Evolutionary conservation across 1,139 yeast genomes (phyloP).

Genomic region (Blastobotrys capitulatus): DNA sequence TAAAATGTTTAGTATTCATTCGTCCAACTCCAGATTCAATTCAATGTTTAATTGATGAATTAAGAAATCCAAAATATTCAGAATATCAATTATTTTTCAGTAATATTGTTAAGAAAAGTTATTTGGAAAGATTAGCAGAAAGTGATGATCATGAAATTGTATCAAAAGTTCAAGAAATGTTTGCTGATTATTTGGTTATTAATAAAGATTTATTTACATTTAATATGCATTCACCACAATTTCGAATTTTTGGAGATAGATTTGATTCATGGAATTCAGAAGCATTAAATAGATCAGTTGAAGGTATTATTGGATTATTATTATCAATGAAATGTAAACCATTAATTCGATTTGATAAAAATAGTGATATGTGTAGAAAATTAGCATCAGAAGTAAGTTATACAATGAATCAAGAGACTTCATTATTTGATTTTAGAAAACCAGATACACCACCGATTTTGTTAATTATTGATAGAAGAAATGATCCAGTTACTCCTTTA

Average conservation of each 20-base stretch:
- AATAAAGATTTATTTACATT: slow-evolving; percentile 62
- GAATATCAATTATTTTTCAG: slow-evolving; percentile 70
- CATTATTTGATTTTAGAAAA: slow-evolving; percentile 58
- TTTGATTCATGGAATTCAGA: slow-evolving; percentile 43
- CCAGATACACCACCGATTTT: slow-evolving; percentile 70
- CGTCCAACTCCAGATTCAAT: slow-evolving; percentile 69
- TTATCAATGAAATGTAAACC: slow-evolving; percentile 76
- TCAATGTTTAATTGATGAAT: slow-evolving; percentile 54
- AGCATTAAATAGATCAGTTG: slow-evolving; percentile 45
- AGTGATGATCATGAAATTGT: slow-evolving; percentile 84
- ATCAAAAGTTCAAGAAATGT: slow-evolving; percentile 68
- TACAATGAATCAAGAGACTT: slow-evolving; percentile 36
- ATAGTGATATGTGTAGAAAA: slow-evolving; percentile 55
- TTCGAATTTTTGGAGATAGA: slow-evolving; percentile 26
- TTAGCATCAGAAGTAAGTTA: slow-evolving; percentile 59
- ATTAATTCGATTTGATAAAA: slow-evolving; percentile 65
- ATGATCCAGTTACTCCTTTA: slow-evolving; percentile 90
- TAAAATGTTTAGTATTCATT: slow-evolving; percentile 75
- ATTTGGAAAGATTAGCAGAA: slow-evolving; percentile 82
- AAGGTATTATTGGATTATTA: slow-evolving; percentile 57
- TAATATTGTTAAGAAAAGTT: slow-evolving; percentile 66
- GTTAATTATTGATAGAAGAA: slow-evolving; percentile 73
- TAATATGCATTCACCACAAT: slow-evolving; percentile 30
- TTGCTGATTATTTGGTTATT: slow-evolving; percentile 73
- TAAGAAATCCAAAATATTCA: slow-evolving; percentile 72